Evolutionary conservation across 2,329 filamentous ascomycete species (phyloP).

Genomic region (Aspergillus sp.): DNA sequence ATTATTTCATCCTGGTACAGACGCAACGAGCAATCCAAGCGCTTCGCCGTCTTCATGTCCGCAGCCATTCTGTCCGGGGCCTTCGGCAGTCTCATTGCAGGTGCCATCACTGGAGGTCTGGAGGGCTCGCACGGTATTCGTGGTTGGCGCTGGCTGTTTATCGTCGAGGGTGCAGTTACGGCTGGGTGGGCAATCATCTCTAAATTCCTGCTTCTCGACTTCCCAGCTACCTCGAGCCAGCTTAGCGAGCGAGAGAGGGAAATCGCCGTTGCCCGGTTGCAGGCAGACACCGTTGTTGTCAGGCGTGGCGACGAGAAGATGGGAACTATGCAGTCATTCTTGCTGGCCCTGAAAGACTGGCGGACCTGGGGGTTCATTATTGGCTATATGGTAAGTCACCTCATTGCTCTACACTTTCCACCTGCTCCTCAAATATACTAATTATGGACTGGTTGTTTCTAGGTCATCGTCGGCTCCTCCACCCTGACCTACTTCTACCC

Average conservation of each 20-base stretch:
- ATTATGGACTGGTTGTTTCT: neutral
- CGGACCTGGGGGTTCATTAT: neutral
- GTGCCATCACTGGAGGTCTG: neutral
- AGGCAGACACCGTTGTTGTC: neutral
- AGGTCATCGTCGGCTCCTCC: constrained; percentile 3
- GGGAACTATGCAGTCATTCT: neutral
- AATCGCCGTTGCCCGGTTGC: neutral
- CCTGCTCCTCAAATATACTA: neutral
- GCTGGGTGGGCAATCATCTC: neutral
- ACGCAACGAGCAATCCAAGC: neutral
- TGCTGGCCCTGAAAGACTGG: neutral
- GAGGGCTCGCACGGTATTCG: neutral
- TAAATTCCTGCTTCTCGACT: neutral
- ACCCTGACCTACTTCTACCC: constrained; percentile 4
- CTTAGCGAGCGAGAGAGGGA: neutral
- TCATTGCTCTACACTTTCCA: no score
- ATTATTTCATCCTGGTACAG: constrained; percentile 3
- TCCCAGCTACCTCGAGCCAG: neutral
- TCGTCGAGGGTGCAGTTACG: neutral
- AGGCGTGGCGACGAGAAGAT: neutral
- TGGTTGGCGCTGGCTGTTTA: constrained; percentile 7
- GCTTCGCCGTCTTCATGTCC: neutral
- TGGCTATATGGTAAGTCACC: neutral
- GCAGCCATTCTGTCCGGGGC: neutral
- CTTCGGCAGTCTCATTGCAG: neutral